Evolutionary conservation across 1,139 yeast species (phyloP), one percentile per base, ranked within the genome.

Genomic region (Pichia norvegensis): DNA sequence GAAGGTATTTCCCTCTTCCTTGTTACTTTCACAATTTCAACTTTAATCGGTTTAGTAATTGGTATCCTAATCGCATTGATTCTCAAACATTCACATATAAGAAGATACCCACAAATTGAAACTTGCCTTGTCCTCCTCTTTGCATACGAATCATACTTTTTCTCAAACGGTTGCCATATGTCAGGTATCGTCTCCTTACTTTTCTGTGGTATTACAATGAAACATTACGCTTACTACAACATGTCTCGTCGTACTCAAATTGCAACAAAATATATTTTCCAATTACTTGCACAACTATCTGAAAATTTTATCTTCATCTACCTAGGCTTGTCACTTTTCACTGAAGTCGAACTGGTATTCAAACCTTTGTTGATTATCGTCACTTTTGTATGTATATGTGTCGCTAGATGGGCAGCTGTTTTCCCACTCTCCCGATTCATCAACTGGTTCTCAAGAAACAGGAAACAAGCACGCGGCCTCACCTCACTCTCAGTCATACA

Each of bases 111-210:
- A 14, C 95, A 90, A 63, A 87, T 92, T 57, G 99, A 94, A 69
- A 86, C 97, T 20, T 92, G 98, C 64, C 66, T 94, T 52, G 95
- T 94, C 23, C 69, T 92, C 43, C 68, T 94, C 53, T 83, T 90
- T 63, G 97, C 98, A 9, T 94, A 94, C 62, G 95, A 90, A 56
- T 86, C 97, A 0, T 94, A 94, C 63, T 94, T 94, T 70, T 92
- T 94, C 66, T 90, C 97, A 42, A 94, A 92, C 62, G 99, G 98
- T 38, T 94, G 98, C 56, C 98, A 94, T 63, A 92, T 92, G 98
- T 88, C 97, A 7, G 99, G 99, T 42, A 94, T 92, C 57, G 99
- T 94, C 8, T 87, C 97, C 1, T 72, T 94, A 53, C 69, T 94
- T 53, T 94, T 94, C 67, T 92, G 97, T 64, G 98, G 98, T 45